phyloP scores from a whole-genome alignment of 768 basidiomycete genomes.

The Mycena venus region DNA sequence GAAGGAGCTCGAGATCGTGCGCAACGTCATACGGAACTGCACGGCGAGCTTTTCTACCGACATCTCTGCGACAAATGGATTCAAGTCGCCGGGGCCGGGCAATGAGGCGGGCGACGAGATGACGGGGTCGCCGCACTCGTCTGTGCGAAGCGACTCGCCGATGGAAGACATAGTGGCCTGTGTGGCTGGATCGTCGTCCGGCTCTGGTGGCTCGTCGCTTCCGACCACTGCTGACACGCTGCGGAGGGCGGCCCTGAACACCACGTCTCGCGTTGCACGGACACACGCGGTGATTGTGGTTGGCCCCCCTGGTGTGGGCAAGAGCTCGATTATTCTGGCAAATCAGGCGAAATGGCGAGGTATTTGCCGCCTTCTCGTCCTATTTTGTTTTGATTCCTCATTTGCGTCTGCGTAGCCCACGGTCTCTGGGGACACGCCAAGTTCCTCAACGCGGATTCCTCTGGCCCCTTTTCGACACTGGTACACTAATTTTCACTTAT shows the following conservation, averaged over 20 bases:
- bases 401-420: slow-evolving; percentile 55
- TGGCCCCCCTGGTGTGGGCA: slow-evolving; percentile 81
- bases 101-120: slow-evolving; percentile 48
- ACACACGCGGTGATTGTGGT: slow-evolving; percentile 74
- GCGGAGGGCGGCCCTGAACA: slow-evolving; percentile 58
- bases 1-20: slow-evolving; percentile 76
- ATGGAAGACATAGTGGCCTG: slow-evolving; percentile 30
- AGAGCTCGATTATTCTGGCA: slow-evolving; percentile 77
- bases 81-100: slow-evolving; percentile 24
- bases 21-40: slow-evolving; percentile 69
- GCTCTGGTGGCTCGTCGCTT: slow-evolving; percentile 48
- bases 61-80: slow-evolving; percentile 58
- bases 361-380: neutral
- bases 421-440: slow-evolving; percentile 86
- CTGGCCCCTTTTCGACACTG: slow-evolving; percentile 78
- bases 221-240: slow-evolving; percentile 59
- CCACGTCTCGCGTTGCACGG: slow-evolving; percentile 57
- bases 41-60: slow-evolving; percentile 75
- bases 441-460: slow-evolving; percentile 69
- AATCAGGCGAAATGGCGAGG: slow-evolving; percentile 83
- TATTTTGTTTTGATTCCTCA: slow-evolving; percentile 41
- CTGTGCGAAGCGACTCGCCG: slow-evolving; percentile 32
- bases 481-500: slow-evolving; percentile 48
- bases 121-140: slow-evolving; percentile 32
- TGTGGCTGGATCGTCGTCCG: slow-evolving; percentile 27